Base-by-base conservation (phyloP, 2,329 filamentous ascomycete genomes). In the Calonectria leucothoes region DNA sequence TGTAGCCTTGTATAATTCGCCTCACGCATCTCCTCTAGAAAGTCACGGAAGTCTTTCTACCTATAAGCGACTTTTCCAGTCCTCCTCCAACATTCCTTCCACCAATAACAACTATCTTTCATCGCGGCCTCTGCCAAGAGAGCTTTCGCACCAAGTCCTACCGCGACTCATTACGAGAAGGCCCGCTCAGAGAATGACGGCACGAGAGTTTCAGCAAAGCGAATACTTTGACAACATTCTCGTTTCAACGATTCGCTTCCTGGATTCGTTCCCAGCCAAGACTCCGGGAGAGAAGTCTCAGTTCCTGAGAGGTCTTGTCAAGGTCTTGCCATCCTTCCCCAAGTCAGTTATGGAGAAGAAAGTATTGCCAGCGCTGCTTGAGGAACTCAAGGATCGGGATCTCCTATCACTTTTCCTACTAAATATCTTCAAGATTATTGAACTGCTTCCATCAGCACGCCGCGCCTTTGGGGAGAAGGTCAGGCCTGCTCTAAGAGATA, bases 171-270 rank as follows among this genome's bases (percentile, higher is more conserved):
- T 99, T 71, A 97, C 96, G 0, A 90, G 97, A 75, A 89, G 95
- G 69, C 95, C 97, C 3, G 95, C 95, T 4, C 94, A 98, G 82
- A 91, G 97, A 55, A 91, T 98, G 87, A 95, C 93, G 31, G 95
- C 96, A 6, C 92, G 91, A 68, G 96, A 98, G 79, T 98, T 99
- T 78, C 97, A 99, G 82, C 92, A 98, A 83, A 97, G 95, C 81
- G 93, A 95, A 77, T 99, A 97, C 82, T 99, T 99, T 82, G 95
- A 99, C 85, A 99, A 98, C 81, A 94, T 98, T 57, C 88, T 99
- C 6, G 95, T 99, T 27, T 98, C 96, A 0, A 98, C 97, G 0
- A 98, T 99, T 75, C 94, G 97, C 15, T 99, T 99, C 81, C 87
- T 99, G 31, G 97, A 99, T 79, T 91, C 93, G 0, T 91, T 99